Evolutionary conservation across 2,329 filamentous ascomycete species (phyloP).

Genomic region (Aspergillus brunneoviolaceus): DNA sequence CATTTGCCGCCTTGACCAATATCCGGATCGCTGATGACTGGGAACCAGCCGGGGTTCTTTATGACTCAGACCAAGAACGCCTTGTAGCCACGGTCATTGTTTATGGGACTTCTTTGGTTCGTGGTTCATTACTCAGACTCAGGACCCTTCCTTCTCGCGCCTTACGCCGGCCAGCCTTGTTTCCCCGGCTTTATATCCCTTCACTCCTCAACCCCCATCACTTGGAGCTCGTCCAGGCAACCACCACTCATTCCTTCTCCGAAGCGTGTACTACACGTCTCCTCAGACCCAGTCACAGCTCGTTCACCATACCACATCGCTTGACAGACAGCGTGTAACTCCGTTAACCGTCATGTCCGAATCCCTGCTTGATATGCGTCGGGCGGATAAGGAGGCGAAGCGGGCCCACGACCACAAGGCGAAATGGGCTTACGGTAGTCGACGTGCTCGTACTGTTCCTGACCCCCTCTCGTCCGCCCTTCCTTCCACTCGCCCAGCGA

Average conservation of each 20-base stretch:
- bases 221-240: neutral
- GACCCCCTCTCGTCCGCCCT: conserved; percentile 1
- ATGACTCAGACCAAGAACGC: conserved; percentile 16
- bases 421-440: conserved; percentile 42
- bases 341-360: conserved; percentile 21
- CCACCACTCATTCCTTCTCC: neutral
- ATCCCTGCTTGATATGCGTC: conserved; percentile 55
- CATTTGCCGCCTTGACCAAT: conserved; percentile 1
- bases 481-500: conserved; percentile 20
- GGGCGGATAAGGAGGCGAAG: conserved; percentile 51
- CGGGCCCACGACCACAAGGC: conserved; percentile 40
- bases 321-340: neutral
- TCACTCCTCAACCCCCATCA: neutral
- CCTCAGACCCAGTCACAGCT: neutral
- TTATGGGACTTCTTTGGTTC: conserved; percentile 7
- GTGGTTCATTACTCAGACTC: conserved; percentile 1
- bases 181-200: conserved; percentile 3
- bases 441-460: conserved; percentile 14
- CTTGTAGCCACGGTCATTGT: conserved; percentile 3
- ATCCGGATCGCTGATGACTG: conserved; percentile 11
- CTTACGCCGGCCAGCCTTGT: neutral
- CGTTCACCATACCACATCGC: neutral
- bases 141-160: conserved; percentile 4
- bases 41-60: conserved; percentile 3
- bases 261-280: neutral